Conservation (phyloP, 306 rosid genomes). For the Medicago ruthenica region DNA sequence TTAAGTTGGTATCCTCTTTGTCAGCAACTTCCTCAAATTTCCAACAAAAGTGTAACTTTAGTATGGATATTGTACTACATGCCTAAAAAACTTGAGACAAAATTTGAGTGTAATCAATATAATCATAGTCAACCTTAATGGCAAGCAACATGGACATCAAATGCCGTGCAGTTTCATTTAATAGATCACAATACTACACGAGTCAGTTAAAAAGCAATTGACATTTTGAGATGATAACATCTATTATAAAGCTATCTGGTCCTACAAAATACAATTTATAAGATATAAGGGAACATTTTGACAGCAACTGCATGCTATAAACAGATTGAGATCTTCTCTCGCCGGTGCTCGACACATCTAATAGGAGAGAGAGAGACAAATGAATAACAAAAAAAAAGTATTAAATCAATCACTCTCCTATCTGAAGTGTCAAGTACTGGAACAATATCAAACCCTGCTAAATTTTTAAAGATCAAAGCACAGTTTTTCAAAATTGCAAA, state of each 20-base stretch:
- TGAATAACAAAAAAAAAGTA: neutral
- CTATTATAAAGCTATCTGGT: too few species aligned
- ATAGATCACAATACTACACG: neutral
- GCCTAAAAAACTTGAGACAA: conserved; percentile 10
- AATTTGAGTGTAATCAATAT: conserved; percentile 24
- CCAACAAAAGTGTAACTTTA: conserved; percentile 47
- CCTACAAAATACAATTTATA: neutral
- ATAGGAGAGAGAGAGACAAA: neutral
- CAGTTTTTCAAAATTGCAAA: conserved; percentile 13
- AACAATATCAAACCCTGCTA: neutral
- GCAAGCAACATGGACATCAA: conserved; percentile 18
- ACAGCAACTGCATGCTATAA: conserved; percentile 15
- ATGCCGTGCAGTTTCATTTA: conserved; percentile 6
- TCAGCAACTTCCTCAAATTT: conserved; percentile 70
- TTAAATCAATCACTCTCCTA: neutral
- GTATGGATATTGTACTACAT: conserved; percentile 36
- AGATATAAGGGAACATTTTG: conserved; percentile 22
- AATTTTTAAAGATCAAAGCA: conserved; percentile 1
- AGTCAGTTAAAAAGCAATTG: conserved; percentile 33
- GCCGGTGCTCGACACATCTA: neutral
- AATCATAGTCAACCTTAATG: conserved; percentile 19
- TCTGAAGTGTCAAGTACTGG: neutral
- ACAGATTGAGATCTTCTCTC: neutral
- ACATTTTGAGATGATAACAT: conserved; percentile 29
- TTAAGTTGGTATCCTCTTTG: conserved; percentile 54